These are phyloP conservation scores for Apiotrichum akiyoshidainum DNA, from an alignment of 1,284 basidiomycete genomes.

Conservation along the genomic window DNA sequence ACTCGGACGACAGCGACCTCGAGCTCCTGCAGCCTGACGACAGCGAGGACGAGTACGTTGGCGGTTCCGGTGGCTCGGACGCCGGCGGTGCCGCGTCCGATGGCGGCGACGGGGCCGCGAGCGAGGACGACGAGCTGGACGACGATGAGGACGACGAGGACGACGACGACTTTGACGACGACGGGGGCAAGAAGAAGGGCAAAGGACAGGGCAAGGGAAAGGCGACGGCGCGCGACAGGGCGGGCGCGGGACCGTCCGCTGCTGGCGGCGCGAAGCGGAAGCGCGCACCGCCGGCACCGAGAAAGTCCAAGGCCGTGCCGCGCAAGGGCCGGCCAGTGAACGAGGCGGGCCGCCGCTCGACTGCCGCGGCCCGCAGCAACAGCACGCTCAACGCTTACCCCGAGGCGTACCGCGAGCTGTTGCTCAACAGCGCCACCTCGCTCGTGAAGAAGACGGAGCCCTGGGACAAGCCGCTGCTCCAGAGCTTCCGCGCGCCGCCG, in stretches of 20 bases:
- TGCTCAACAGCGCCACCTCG: constrained; percentile 1
- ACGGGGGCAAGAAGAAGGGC: neutral
- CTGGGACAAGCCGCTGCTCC: neutral
- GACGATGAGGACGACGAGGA: constrained; percentile 5
- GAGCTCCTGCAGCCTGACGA: neutral
- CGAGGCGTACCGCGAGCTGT: constrained; percentile 14
- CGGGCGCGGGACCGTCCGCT: neutral
- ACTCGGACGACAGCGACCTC: constrained; percentile 2
- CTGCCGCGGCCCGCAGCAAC: constrained; percentile 3
- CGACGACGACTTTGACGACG: neutral
- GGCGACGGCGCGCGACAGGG: neutral
- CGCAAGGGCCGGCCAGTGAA: neutral
- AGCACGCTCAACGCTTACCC: constrained; percentile 9
- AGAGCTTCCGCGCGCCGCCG: neutral
- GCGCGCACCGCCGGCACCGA: neutral
- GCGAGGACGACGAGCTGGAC: constrained; percentile 4
- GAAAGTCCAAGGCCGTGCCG: neutral
- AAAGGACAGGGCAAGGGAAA: constrained; percentile 8
- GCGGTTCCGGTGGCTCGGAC: neutral
- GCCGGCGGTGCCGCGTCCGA: neutral
- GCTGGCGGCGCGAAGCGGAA: neutral
- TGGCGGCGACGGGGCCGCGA: neutral
- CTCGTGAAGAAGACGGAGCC: neutral
- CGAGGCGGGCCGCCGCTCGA: constrained; percentile 1
- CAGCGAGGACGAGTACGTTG: constrained; percentile 3